Base-by-base conservation (phyloP, 306 rosid species). In the Trifolium dubium region DNA sequence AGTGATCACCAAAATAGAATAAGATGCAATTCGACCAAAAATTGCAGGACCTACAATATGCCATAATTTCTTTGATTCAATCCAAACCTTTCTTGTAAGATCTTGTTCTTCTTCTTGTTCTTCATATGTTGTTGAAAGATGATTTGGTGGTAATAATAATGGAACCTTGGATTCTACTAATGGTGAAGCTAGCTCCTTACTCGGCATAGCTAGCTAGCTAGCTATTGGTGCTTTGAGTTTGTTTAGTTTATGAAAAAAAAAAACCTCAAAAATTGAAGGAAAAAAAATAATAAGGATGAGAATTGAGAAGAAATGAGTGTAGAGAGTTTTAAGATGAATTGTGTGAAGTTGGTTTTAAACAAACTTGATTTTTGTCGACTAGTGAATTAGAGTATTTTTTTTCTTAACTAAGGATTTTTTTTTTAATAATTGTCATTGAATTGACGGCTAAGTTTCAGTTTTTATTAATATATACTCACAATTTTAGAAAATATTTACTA, bases 61-160 rank as follows among this genome's bases (percentile, higher is more conserved):
- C 97, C 97, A 92, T 0, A 92, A 85, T 74, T 86, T 89, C 85
- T 72, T 87, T 8, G 92, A 92, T 74, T 92, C 96, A 29, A 51
- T 66, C 92, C 82, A 81, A 51, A 80, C 67, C 68, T 78, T 82
- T 67, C n/a, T 29, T 2, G 46, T 7, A 1, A 87, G 80, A 7
- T 28, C 15, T 39, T 70, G 54, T 14, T 30, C 39, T 8, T 69
- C 49, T 23, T 23, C 77, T 60, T 40, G 82, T 49, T 64, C 79
- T 40, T 28, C 40, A 23, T 63, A 7, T 39, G 6, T 83, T 17
- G 43, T 69, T 10, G 47, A 10, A 64, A 8, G 37, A 4, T n/a
- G 10, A 69, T 67, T 41, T 10, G 39, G 78, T 37, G 86, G 10
- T 64, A 89, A 61, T 5, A 88, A 64, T 5, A 88, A 64, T 8